Evolutionary conservation across 2,329 filamentous ascomycete species (phyloP), one percentile per base, ranked within the genome.

Genomic region (Phialophora verrucosa): DNA sequence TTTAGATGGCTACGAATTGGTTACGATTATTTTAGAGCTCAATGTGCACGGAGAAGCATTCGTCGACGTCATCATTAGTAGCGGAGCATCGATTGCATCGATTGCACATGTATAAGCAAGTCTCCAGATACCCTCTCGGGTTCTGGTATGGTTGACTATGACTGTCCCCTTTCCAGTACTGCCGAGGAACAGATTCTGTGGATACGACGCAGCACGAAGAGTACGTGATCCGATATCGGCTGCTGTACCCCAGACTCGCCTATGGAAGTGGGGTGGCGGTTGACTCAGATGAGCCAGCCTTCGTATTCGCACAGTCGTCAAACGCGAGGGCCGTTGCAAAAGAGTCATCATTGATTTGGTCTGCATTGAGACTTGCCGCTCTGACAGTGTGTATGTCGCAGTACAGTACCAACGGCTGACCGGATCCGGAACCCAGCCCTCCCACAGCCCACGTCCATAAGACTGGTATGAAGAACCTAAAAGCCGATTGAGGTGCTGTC

Each of bases 1-100:
- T 66, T 23, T 69, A 64, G 35, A 53, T 42, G 38, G 12, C 35
- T 58, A 42, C 29, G n/a, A 29, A 44, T 58, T 51, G 49, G 49
- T 51, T 51, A 29, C 27, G 38, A 20, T 20, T 44, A 44, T n/a
- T 4, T 20, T n/a, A n/a, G 38, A n/a, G 38, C 38, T n/a, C 38
- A 44, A n/a, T 17, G 38, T 20, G 17, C 38, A 42, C 3, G 5
- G 14, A 6, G 4, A 11, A n/a, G 38, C 5, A 44, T 44, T n/a
- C 17, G 38, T 17, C n/a, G 38, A n/a, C 17, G 17, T 17, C 6
- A 17, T n/a, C 17, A 44, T 44, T n/a, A 7, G 38, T 44, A 44
- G 38, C 38, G 4, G 38, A 20, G 17, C 5, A 44, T n/a, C 17
- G 1, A 12, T 2, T 44, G 38, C 17, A 44, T 44, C 17, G 17